Evolutionary conservation across 2,329 filamentous ascomycete genomes (phyloP).

Genomic region (Trichoderma semiorbis): DNA sequence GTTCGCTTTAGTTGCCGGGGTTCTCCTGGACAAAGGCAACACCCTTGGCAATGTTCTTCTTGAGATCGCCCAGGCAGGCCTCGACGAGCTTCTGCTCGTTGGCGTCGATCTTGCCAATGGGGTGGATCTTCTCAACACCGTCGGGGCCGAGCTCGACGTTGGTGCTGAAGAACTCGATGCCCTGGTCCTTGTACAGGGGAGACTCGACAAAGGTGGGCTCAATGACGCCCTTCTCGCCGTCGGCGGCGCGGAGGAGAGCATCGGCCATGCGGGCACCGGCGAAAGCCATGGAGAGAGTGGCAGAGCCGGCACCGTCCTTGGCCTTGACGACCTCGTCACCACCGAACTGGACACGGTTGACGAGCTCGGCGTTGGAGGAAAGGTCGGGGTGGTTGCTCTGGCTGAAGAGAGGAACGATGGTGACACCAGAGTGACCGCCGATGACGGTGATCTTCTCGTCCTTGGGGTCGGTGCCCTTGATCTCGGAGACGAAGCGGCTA

Average conservation of each 20-base stretch:
- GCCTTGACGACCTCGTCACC: constrained; percentile 99
- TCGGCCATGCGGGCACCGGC: constrained; percentile 83
- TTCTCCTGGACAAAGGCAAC: constrained; percentile 57
- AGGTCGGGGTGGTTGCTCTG: constrained; percentile 88
- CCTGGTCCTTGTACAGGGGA: constrained; percentile 97
- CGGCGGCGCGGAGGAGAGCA: constrained; percentile 84
- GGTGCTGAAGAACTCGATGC: constrained; percentile 94
- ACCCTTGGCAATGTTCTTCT: constrained; percentile 96
- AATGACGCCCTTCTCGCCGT: constrained; percentile 90
- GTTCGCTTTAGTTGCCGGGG: constrained; percentile 55
- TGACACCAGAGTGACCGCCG: constrained; percentile 95
- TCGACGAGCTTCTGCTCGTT: constrained; percentile 88
- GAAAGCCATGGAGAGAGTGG: constrained; percentile 98
- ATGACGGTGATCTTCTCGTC: constrained; percentile 94
- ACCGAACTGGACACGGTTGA: constrained; percentile 97
- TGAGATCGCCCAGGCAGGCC: constrained; percentile 76
- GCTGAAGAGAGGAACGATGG: constrained; percentile 96
- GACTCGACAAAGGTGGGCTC: constrained; percentile 98
- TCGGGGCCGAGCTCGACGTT: constrained; percentile 93
- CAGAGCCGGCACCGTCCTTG: constrained; percentile 95
- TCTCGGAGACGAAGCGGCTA: constrained; percentile 93
- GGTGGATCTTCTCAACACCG: constrained; percentile 90
- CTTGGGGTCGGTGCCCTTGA: constrained; percentile 86
- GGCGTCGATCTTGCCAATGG: constrained; percentile 78
- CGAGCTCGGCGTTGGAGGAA: constrained; percentile 70